phyloP scores from a whole-genome alignment of 495 filamentous ascomycete genomes.

The Neurospora sp. region DNA sequence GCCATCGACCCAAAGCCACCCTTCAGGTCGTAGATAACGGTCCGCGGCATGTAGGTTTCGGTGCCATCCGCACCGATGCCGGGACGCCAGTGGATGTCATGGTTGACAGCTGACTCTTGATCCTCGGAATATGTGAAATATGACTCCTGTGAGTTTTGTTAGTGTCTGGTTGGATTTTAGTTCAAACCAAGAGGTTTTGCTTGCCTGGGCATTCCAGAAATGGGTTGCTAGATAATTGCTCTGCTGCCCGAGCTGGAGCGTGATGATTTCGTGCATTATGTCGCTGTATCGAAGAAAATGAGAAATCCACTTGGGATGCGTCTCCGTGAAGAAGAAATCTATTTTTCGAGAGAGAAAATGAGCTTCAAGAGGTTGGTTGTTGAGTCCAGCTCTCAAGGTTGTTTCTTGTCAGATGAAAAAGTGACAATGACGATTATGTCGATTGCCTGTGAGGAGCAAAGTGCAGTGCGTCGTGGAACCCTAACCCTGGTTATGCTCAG shows the following conservation, averaged over 20 bases:
- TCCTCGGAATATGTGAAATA: slow-evolving; percentile 84
- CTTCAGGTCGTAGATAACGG: slow-evolving; percentile 91
- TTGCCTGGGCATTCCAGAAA: slow-evolving; percentile 88
- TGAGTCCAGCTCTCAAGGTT: not conserved
- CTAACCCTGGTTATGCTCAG: not conserved
- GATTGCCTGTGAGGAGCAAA: not conserved
- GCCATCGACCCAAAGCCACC: slow-evolving; percentile 79
- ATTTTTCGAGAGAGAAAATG: not conserved
- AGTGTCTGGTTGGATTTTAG: not conserved
- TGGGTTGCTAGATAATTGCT: slow-evolving; percentile 94
- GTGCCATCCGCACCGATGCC: slow-evolving; percentile 74
- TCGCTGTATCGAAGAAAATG: not conserved
- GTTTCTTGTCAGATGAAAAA: not conserved
- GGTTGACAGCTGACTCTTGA: slow-evolving; percentile 64
- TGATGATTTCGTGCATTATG: slow-evolving; percentile 90
- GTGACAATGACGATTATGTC: not conserved
- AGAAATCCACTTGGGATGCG: not conserved
- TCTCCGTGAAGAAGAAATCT: not conserved
- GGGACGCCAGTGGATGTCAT: slow-evolving; percentile 84
- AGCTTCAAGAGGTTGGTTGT: not conserved
- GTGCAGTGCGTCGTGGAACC: not conserved
- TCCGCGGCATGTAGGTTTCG: slow-evolving; percentile 87
- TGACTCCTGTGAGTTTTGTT: slow-evolving; percentile 57
- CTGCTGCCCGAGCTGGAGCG: slow-evolving; percentile 83
- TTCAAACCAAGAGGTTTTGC: not conserved